These are phyloP conservation scores for Myxozyma monticola DNA, from an alignment of 805 yeast species.

Conservation along the genomic window DNA sequence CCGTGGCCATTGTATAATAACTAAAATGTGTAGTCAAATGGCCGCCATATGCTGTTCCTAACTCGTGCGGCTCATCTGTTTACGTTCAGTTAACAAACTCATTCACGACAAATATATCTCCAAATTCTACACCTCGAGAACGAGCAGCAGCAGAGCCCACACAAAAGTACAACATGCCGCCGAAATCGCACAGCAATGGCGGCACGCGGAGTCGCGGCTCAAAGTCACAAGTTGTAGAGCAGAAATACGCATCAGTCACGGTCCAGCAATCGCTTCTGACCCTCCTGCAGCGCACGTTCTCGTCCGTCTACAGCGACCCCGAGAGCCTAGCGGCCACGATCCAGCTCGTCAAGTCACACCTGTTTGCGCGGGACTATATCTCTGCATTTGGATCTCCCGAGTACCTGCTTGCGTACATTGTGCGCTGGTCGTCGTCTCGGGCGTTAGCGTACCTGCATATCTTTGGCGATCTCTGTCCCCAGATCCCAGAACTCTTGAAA, in stretches of 20 bases:
- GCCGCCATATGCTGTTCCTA: too few species aligned
- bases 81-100: too few species aligned
- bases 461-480: constrained; percentile 44
- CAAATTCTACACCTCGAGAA: too few species aligned
- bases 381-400: constrained; percentile 60
- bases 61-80: too few species aligned
- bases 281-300: constrained; percentile 18
- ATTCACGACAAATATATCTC: too few species aligned
- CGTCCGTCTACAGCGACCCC: constrained; percentile 16
- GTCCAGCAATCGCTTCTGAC: constrained; percentile 17
- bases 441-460: constrained; percentile 72
- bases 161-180: too few species aligned
- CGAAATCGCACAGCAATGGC: too few species aligned
- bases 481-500: background rate
- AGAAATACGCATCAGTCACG: constrained; percentile 9
- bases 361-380: constrained; percentile 68
- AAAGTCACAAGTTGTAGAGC: too few species aligned
- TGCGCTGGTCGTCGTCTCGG: constrained; percentile 84
- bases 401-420: constrained; percentile 73
- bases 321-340: constrained; percentile 35
- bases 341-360: constrained; percentile 67
- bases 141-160: too few species aligned
- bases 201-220: too few species aligned
- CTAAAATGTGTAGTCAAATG: too few species aligned
- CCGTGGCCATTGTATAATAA: too few species aligned